Percentiles rank a stretch among this genome's conserved stretches.
These are phyloP conservation scores for Penicillium sp. DNA, from an alignment of 2,329 filamentous ascomycete species.

Conservation along the genomic window DNA sequence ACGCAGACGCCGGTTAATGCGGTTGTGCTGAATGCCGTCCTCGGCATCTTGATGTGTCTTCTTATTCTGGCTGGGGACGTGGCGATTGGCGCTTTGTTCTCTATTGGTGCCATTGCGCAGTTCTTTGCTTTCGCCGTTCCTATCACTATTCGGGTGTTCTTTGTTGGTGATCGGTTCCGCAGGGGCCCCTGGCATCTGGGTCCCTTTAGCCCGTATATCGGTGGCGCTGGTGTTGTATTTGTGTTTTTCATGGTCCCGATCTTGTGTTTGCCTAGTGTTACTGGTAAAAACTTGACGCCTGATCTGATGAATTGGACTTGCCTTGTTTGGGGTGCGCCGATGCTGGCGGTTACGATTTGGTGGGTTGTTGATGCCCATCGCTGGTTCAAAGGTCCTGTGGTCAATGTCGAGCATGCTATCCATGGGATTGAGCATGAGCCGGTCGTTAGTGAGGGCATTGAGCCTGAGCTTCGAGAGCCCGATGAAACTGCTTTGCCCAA, in stretches of 20 bases:
- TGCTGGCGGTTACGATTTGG: slow-evolving; percentile 53
- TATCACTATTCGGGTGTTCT: slow-evolving; percentile 39
- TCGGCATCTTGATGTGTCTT: slow-evolving; percentile 54
- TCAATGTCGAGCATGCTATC: slow-evolving; percentile 52
- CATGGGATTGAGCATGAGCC: slow-evolving; percentile 20
- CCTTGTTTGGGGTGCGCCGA: slow-evolving; percentile 57
- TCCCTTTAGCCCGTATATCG: slow-evolving; percentile 49
- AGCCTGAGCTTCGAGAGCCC: slow-evolving; percentile 7
- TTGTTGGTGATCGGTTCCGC: slow-evolving; percentile 55
- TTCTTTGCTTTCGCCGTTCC: slow-evolving; percentile 48
- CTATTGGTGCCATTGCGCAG: slow-evolving; percentile 59
- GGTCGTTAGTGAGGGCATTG: slow-evolving; percentile 21
- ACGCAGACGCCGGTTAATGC: slow-evolving; percentile 63
- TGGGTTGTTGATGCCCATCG: slow-evolving; percentile 55
- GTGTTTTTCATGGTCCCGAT: slow-evolving; percentile 60
- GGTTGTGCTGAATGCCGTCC: slow-evolving; percentile 56
- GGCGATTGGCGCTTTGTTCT: slow-evolving; percentile 61
- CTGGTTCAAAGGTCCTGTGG: slow-evolving; percentile 63
- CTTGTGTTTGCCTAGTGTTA: slow-evolving; percentile 54
- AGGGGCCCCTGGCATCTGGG: slow-evolving; percentile 62
- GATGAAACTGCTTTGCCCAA: slow-evolving; percentile 7
- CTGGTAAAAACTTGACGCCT: slow-evolving; percentile 46
- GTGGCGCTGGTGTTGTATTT: slow-evolving; percentile 50
- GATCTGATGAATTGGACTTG: slow-evolving; percentile 60
- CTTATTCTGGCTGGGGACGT: slow-evolving; percentile 57